These are phyloP conservation scores for Gaertneriomyces sp. DNA, from an alignment of 192 early-diverging fungal species.

Conservation along the genomic window DNA sequence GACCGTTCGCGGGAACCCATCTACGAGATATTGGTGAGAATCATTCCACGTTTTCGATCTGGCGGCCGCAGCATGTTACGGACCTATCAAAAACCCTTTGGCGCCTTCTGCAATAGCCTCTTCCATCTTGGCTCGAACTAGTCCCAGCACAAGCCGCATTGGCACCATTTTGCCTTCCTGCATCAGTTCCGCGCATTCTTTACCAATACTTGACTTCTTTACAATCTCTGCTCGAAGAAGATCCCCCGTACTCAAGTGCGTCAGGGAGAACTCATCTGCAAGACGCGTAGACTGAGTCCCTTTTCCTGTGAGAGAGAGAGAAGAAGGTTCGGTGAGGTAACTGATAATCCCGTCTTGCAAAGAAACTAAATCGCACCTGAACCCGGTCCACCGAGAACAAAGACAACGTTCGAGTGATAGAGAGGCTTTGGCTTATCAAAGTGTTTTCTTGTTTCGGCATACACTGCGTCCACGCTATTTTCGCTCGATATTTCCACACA, in stretches of 20 bases:
- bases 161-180: slow-evolving; percentile 94
- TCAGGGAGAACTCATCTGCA: slow-evolving; percentile 80
- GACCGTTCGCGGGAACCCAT: slow-evolving; percentile 50
- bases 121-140: slow-evolving; percentile 36
- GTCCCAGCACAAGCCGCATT: slow-evolving; percentile 30
- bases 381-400: slow-evolving; percentile 49
- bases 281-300: slow-evolving; percentile 88
- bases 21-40: slow-evolving; percentile 18
- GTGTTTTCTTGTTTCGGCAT: slow-evolving; percentile 24
- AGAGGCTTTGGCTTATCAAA: slow-evolving; percentile 19
- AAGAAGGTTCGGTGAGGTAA: background rate
- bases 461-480: slow-evolving; percentile 34
- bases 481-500: slow-evolving; percentile 45
- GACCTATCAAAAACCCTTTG: slow-evolving; percentile 24
- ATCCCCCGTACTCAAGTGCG: slow-evolving; percentile 92
- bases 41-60: no score
- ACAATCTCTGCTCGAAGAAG: slow-evolving; percentile 81
- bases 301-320: slow-evolving; percentile 56
- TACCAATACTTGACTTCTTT: slow-evolving; percentile 48
- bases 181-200: slow-evolving; percentile 79
- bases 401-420: slow-evolving; percentile 35
- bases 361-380: slow-evolving; percentile 31
- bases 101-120: slow-evolving; percentile 7
- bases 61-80: background rate
- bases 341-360: background rate